These are phyloP conservation scores for Pyrenopolyporus hunteri DNA, from an alignment of 495 filamentous ascomycete species.

Conservation along the genomic window DNA sequence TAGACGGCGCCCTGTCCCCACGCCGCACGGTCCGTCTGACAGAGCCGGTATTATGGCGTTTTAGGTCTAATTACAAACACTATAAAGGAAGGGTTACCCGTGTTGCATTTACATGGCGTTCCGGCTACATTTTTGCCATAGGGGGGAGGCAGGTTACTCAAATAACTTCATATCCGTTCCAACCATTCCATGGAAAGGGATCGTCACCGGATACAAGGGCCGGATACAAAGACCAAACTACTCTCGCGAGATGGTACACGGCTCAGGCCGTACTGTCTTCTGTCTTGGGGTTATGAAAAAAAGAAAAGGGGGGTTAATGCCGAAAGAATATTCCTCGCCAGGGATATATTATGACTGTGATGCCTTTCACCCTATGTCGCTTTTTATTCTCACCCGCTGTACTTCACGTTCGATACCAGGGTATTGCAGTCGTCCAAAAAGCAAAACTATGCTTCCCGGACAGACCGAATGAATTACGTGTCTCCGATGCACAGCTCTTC, in stretches of 20 bases:
- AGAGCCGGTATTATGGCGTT: conserved; percentile 11
- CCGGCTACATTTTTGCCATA: conserved; percentile 4
- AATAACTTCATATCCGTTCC: not conserved
- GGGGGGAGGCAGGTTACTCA: too few species aligned
- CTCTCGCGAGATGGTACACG: conserved; percentile 15
- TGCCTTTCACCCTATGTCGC: not conserved
- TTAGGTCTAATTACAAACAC: not conserved
- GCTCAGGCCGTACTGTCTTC: not conserved
- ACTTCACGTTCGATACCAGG: conserved; percentile 6
- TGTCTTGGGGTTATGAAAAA: not conserved
- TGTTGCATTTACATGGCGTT: conserved; percentile 31
- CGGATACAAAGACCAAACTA: conserved; percentile 14
- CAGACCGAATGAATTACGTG: conserved; percentile 23
- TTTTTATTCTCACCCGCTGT: not conserved
- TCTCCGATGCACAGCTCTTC: not conserved
- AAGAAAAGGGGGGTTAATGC: too few species aligned
- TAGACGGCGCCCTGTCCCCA: conserved; percentile 41
- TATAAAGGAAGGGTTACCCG: not conserved
- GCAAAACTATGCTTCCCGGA: not conserved
- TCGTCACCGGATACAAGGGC: not conserved
- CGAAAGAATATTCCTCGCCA: too few species aligned
- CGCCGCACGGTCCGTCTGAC: too few species aligned
- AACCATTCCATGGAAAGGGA: not conserved
- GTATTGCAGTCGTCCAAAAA: not conserved
- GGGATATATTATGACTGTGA: too few species aligned